Evolutionary conservation across 805 yeast genomes (phyloP).

Genomic region (Teunomyces atbi): DNA sequence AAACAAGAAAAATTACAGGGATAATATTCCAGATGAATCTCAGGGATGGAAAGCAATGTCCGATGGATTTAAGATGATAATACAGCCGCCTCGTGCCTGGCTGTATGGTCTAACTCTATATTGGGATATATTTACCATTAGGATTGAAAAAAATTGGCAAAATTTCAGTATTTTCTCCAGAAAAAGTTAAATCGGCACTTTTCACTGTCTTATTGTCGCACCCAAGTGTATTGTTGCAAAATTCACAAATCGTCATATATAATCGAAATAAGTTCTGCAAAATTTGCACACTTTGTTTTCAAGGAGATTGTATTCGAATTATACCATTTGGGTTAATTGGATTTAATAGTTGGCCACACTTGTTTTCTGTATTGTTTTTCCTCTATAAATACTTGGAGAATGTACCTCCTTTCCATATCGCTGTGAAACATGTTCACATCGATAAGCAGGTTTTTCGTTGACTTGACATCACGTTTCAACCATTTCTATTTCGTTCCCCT

Average conservation of each 20-base stretch:
- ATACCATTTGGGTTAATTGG: background rate
- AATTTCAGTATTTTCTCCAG: background rate
- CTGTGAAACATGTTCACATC: conserved; percentile 3
- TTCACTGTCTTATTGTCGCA: background rate
- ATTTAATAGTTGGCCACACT: background rate
- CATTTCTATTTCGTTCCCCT: conserved; percentile 25
- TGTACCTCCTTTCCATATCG: background rate
- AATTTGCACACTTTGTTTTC: background rate
- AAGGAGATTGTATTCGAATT: background rate
- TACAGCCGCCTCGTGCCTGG: too few relatives aligned
- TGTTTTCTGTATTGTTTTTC: background rate
- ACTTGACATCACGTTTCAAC: conserved; percentile 20
- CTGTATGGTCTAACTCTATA: too few relatives aligned
- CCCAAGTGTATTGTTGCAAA: background rate
- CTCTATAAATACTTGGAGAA: background rate
- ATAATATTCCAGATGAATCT: too few relatives aligned
- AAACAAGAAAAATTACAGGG: too few relatives aligned
- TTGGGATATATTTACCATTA: too few relatives aligned
- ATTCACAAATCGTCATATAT: background rate
- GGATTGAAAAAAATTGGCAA: background rate
- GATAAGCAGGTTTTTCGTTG: conserved; percentile 10
- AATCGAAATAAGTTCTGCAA: background rate
- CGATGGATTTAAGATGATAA: too few relatives aligned
- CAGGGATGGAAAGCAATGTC: too few relatives aligned
- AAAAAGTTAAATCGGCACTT: too few relatives aligned